Conservation (phyloP, 2,329 filamentous ascomycete species). For the Sporothrix dimorphospora region DNA sequence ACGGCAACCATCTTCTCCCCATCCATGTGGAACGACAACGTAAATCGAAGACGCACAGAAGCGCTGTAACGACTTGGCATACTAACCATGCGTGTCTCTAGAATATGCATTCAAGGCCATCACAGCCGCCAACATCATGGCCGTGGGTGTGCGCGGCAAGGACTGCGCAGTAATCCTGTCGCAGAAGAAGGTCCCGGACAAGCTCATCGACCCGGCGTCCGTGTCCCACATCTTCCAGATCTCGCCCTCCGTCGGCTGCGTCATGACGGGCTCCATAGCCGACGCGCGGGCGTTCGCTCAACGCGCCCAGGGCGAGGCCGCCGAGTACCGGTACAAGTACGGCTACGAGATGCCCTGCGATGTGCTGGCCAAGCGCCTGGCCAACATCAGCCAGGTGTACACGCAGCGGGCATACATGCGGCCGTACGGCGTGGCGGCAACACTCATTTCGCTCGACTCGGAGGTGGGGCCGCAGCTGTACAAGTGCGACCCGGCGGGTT, state of each 20-base stretch:
- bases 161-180: slow-evolving; percentile 95
- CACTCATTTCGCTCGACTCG: slow-evolving; percentile 89
- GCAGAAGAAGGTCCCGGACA: slow-evolving; percentile 99
- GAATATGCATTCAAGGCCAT: slow-evolving; percentile 99
- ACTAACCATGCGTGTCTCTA: slow-evolving; percentile 44
- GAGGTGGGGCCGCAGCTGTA: slow-evolving; percentile 93
- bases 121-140: slow-evolving; percentile 98
- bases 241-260: slow-evolving; percentile 93
- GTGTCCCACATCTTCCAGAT: slow-evolving; percentile 98
- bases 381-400: slow-evolving; percentile 99
- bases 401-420: slow-evolving; percentile 99
- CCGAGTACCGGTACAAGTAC: slow-evolving; percentile 97
- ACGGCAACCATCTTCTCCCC: slow-evolving; percentile 49
- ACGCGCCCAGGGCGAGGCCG: slow-evolving; percentile 91
- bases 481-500: slow-evolving; percentile 98
- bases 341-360: slow-evolving; percentile 99
- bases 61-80: background rate
- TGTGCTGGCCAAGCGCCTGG: slow-evolving; percentile 91
- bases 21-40: background rate
- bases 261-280: slow-evolving; percentile 98
- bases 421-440: slow-evolving; percentile 92
- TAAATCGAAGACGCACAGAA: too few species aligned
- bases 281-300: slow-evolving; percentile 93
- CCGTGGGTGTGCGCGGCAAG: slow-evolving; percentile 93
- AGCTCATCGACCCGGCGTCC: slow-evolving; percentile 95